phyloP scores from a whole-genome alignment of 257 asterid species.

The Lavandula angustifolia region DNA sequence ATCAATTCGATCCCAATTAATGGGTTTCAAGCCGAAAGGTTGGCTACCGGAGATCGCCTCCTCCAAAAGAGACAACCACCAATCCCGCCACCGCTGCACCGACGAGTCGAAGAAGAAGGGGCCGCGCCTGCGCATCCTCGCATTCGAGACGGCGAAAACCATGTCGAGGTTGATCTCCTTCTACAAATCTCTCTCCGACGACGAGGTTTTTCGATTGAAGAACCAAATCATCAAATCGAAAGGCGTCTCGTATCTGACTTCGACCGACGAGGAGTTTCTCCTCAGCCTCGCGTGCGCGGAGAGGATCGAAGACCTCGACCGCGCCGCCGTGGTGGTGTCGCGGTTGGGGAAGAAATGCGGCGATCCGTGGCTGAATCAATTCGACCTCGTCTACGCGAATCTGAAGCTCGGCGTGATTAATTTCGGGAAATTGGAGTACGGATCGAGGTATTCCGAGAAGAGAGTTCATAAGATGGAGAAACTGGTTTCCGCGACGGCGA shows the following conservation, averaged over 20 bases:
- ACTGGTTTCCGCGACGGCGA: constrained; percentile 48
- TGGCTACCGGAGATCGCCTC: constrained; percentile 50
- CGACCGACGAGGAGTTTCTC: constrained; percentile 53
- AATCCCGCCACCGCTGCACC: constrained; percentile 33
- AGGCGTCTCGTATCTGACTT: constrained; percentile 65
- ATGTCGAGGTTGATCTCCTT: constrained; percentile 65
- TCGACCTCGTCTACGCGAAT: constrained; percentile 56
- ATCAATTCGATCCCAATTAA: background rate
- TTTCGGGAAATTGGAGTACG: constrained; percentile 50
- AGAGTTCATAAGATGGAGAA: constrained; percentile 62
- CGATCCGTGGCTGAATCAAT: constrained; percentile 55
- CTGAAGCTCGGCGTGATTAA: constrained; percentile 58
- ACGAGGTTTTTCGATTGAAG: constrained; percentile 41
- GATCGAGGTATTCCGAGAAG: constrained; percentile 47
- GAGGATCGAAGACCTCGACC: constrained; percentile 74
- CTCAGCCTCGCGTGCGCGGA: constrained; percentile 74
- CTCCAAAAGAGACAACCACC: constrained; percentile 10
- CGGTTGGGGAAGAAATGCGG: constrained; percentile 61
- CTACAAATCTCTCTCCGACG: constrained; percentile 61
- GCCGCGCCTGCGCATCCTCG: constrained; percentile 54
- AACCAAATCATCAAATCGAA: constrained; percentile 43
- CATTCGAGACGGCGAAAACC: constrained; percentile 70
- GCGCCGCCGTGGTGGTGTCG: constrained; percentile 49
- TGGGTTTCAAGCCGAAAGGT: constrained; percentile 41
- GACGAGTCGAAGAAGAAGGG: constrained; percentile 32